Evolutionary conservation across 192 early-diverging fungal species (phyloP).

Genomic region (Umbelopsis ramanniana): DNA sequence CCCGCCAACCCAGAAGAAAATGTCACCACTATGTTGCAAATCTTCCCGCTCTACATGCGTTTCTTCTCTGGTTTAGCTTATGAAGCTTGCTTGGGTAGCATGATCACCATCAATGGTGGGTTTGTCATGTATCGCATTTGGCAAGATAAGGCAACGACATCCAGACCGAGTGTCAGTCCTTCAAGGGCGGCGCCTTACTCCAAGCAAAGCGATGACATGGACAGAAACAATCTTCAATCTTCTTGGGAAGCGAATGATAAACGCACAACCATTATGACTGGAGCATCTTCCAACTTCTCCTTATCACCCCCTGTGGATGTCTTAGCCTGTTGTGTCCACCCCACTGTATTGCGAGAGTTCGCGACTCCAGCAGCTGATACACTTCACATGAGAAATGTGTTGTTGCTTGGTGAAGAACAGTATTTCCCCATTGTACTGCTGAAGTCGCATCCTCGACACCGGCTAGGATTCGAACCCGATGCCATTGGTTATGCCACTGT

Average conservation of each 20-base stretch:
- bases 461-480: slow-evolving; percentile 44
- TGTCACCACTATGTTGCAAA: slow-evolving; percentile 70
- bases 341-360: slow-evolving; percentile 40
- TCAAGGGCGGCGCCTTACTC: not conserved
- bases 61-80: slow-evolving; percentile 66
- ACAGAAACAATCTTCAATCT: not conserved
- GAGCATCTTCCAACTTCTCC: slow-evolving; percentile 19
- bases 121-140: slow-evolving; percentile 75
- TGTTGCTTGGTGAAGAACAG: slow-evolving; percentile 45
- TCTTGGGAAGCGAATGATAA: not conserved
- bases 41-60: slow-evolving; percentile 70
- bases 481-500: slow-evolving; percentile 39
- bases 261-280: slow-evolving; percentile 13
- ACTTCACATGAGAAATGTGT: slow-evolving; percentile 41
- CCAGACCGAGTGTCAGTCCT: not conserved
- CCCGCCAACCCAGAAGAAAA: slow-evolving; percentile 65
- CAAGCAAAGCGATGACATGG: not conserved
- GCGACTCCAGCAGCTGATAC: slow-evolving; percentile 35
- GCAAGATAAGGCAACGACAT: slow-evolving; percentile 50
- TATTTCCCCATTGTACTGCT: slow-evolving; percentile 40
- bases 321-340: slow-evolving; percentile 40
- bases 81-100: slow-evolving; percentile 68
- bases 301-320: slow-evolving; percentile 25
- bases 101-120: slow-evolving; percentile 65
- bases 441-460: slow-evolving; percentile 37